phyloP scores from a whole-genome alignment of 257 asterid species.

The Solanum sejunctum region DNA sequence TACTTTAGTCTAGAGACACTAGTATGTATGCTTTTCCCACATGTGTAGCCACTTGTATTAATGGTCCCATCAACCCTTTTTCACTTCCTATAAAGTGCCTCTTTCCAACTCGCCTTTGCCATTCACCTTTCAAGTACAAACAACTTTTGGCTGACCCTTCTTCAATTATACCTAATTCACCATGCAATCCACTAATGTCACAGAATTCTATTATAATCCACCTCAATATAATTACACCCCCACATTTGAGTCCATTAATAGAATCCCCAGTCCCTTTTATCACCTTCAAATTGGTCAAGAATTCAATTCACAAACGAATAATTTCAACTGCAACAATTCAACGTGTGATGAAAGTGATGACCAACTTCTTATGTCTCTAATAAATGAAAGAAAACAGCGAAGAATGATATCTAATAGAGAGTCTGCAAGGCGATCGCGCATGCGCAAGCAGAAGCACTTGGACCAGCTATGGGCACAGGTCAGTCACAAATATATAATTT shows the following conservation, averaged over 20 bases:
- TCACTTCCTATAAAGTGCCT: constrained; percentile 43
- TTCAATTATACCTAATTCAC: constrained; percentile 7
- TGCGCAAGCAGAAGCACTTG: constrained; percentile 90
- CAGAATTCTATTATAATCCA: constrained; percentile 31
- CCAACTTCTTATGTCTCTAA: constrained; percentile 38
- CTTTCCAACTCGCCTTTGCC: constrained; percentile 23
- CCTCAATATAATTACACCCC: constrained; percentile 12
- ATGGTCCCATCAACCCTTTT: constrained; percentile 28
- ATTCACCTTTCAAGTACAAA: constrained; percentile 24
- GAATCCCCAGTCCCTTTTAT: constrained; percentile 31
- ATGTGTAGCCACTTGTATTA: too few relatives aligned
- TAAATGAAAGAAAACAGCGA: constrained; percentile 70
- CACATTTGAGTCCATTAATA: constrained; percentile 21
- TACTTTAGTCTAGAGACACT: too few relatives aligned
- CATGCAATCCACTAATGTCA: constrained; percentile 58
- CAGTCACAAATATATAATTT: not conserved
- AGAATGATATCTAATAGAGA: constrained; percentile 87
- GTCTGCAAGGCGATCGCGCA: constrained; percentile 84
- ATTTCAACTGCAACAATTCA: constrained; percentile 57
- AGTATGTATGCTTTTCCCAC: too few relatives aligned
- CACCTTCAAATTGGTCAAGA: constrained; percentile 39
- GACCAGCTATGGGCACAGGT: constrained; percentile 90
- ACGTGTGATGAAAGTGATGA: constrained; percentile 85
- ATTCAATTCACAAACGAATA: constrained; percentile 40
- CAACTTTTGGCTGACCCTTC: constrained; percentile 2